Evolutionary conservation across 352 stramenopile species (phyloP).

Genomic region (Phytopythium chamaehyphon): DNA sequence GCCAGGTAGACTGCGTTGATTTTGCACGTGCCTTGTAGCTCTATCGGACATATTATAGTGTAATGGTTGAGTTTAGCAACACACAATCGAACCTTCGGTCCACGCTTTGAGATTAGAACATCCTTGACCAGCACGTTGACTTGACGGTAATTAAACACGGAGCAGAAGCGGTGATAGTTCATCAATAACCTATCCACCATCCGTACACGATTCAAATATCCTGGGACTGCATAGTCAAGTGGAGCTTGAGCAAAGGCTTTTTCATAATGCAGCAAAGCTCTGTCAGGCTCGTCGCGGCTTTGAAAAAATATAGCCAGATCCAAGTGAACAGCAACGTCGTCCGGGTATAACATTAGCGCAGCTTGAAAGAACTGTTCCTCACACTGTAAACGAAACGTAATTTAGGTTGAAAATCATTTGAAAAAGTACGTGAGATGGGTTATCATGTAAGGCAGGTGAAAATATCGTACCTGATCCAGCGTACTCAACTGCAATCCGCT

Average conservation of each 20-base stretch:
- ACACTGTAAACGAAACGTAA: conserved; percentile 14
- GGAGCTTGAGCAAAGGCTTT: conserved; percentile 35
- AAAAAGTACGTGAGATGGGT: not conserved
- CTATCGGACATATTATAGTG: conserved; percentile 30
- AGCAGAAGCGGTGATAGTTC: conserved; percentile 73
- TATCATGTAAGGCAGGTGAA: not conserved
- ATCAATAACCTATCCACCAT: conserved; percentile 56
- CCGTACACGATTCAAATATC: conserved; percentile 54
- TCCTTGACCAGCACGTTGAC: conserved; percentile 45
- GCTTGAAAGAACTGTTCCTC: conserved; percentile 46
- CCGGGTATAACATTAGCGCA: conserved; percentile 43
- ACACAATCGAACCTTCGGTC: conserved; percentile 47
- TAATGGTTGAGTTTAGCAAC: conserved; percentile 60
- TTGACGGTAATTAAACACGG: conserved; percentile 54
- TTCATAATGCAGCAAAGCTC: conserved; percentile 51
- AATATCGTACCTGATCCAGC: conserved; percentile 26
- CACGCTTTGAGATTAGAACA: conserved; percentile 40
- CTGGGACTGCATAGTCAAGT: conserved; percentile 42
- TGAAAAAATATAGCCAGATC: conserved; percentile 62
- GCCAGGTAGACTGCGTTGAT: conserved; percentile 60
- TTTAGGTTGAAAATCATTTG: too few species aligned
- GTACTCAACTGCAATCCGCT: conserved; percentile 20
- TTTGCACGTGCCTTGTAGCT: conserved; percentile 18
- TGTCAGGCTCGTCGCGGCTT: conserved; percentile 28
- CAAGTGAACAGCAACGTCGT: conserved; percentile 43